Percentiles rank a stretch among this genome's conserved stretches.
These are phyloP conservation scores for Cucumis sativus DNA, from an alignment of 306 rosid genomes.

Conservation along the genomic window Cucumber_9930_V3 NC_026657.2:33676501-33677000, in stretches of 20 bases:
- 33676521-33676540: too few relatives aligned
- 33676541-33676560: slow-evolving; percentile 17
- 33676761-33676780: slow-evolving; percentile 63
- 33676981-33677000: slow-evolving; percentile 10
- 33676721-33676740: slow-evolving; percentile 76
- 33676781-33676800: slow-evolving; percentile 96
- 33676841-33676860: slow-evolving; percentile 66
- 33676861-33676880: slow-evolving; percentile 78
- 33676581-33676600: slow-evolving; percentile 5
- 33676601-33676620: slow-evolving; percentile 6
- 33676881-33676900: slow-evolving; percentile 84
- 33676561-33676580: slow-evolving; percentile 22
- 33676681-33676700: slow-evolving; percentile 70
- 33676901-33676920: background rate
- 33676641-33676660: slow-evolving; percentile 58
- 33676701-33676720: slow-evolving; percentile 78
- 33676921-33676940: background rate
- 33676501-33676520: too few relatives aligned
- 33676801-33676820: slow-evolving; percentile 73
- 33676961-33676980: too few relatives aligned
- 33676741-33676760: background rate
- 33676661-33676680: slow-evolving; percentile 92
- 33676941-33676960: too few relatives aligned
- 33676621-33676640: background rate
- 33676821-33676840: slow-evolving; percentile 79